Evolutionary conservation across 2,329 filamentous ascomycete genomes (phyloP), one percentile per base, ranked within the genome.

Genomic region (Stemphylium vesicarium): DNA sequence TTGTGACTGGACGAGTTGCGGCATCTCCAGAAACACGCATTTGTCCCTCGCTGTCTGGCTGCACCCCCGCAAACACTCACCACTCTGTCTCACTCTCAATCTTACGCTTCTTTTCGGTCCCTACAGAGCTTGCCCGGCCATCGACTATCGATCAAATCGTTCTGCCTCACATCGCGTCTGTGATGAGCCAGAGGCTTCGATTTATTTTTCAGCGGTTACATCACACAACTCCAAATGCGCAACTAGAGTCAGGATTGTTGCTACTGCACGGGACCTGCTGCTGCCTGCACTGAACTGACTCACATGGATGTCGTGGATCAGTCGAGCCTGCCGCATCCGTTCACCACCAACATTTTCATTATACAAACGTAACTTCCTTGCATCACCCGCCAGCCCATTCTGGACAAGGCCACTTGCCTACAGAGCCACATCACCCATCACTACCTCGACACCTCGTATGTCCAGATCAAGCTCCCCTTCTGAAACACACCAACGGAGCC

Each of bases 1-100:
- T 64, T 67, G 56, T 70, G 65, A 73, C 57, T 73, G 69, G 70
- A 66, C 61, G 42, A 62, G 60, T 56, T 44, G 55, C 57, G 53
- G 59, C 62, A 71, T 64, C 62, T 69, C 69, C 69, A 68, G 60
- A 62, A 59, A 56, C 59, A 58, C 56, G 56, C 47, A 38, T 50
- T 44, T 41, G 11, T 39, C 38, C 54, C 50, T 32, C 38, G 37
- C 47, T 50, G 49, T 43, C 57, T 61, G 33, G 12, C 51, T 50
- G 51, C 47, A 43, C 32, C 45, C 38, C 48, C 41, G 45, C 26
- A 43, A 29, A 40, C 53, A 47, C 32, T 50, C 10, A 40, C 39
- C n/a, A 20, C 8, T 3, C 26, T 4, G 35, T 5, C 39, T 33
- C 13, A 16, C 29, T 35, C 8, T 16, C 9, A 3, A 32, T 26